These are phyloP conservation scores for Eucommia ulmoides DNA, from an alignment of 257 asterid genomes.

Conservation along the genomic window DNA sequence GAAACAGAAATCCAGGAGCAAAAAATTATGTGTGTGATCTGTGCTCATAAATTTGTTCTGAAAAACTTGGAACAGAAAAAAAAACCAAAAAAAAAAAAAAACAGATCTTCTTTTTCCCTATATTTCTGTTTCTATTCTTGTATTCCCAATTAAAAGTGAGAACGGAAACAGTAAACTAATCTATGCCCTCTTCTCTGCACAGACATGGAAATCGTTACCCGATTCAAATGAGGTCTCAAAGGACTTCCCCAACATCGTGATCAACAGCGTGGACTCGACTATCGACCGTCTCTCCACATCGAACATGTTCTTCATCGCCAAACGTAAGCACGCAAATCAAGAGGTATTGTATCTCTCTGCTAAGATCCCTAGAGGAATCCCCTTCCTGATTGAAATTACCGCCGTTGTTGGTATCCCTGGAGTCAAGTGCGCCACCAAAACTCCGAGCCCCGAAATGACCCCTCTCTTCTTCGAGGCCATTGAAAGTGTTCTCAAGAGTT, in stretches of 20 bases:
- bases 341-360: conserved; percentile 90
- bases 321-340: conserved; percentile 81
- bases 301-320: conserved; percentile 86
- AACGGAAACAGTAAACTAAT: no score
- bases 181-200: conserved; percentile 4
- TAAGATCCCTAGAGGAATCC: conserved; percentile 71
- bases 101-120: no score
- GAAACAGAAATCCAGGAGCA: no score
- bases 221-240: conserved; percentile 80
- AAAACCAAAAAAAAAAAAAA: no score
- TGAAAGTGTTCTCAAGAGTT: conserved; percentile 52
- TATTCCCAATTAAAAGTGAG: no score
- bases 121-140: no score
- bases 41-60: no score
- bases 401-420: conserved; percentile 69
- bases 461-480: conserved; percentile 84
- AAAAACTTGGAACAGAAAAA: no score
- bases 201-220: conserved; percentile 98
- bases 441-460: conserved; percentile 78
- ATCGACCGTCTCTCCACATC: conserved; percentile 58
- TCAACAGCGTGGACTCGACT: conserved; percentile 56
- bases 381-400: conserved; percentile 85
- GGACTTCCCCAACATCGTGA: conserved; percentile 66
- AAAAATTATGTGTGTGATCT: no score
- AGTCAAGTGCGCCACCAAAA: conserved; percentile 81